Evolutionary conservation across 345 rosid species (phyloP).

Genomic region (Carallia pectinifolia): DNA sequence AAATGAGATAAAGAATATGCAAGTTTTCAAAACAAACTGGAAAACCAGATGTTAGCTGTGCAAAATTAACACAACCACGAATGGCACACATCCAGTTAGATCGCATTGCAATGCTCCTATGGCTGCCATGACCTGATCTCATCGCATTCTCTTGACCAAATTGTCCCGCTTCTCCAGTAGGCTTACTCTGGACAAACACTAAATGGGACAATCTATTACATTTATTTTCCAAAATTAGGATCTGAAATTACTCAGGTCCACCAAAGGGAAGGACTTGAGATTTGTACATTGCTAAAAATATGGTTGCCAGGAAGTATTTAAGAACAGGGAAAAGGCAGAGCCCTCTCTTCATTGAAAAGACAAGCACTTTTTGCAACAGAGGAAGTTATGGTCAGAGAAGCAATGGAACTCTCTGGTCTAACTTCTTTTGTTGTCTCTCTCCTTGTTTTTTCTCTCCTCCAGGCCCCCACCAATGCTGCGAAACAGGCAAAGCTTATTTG

Average conservation of each 20-base stretch:
- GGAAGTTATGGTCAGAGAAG: neutral
- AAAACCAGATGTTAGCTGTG: constrained; percentile 90
- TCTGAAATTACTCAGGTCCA: neutral
- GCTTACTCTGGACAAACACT: constrained; percentile 45
- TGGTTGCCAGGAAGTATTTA: neutral
- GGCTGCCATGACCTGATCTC: constrained; percentile 52
- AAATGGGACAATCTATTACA: too few species aligned
- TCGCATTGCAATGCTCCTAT: constrained; percentile 58
- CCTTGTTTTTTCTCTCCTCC: neutral
- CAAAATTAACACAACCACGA: constrained; percentile 94
- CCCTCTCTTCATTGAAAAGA: neutral
- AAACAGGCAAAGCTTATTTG: neutral
- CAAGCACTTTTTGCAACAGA: neutral
- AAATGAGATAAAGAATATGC: neutral
- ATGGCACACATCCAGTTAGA: constrained; percentile 97
- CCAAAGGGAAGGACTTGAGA: neutral
- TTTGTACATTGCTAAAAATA: neutral
- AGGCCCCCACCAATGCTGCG: neutral
- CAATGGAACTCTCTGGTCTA: neutral
- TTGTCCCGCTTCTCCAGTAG: constrained; percentile 65
- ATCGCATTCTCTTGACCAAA: too few species aligned
- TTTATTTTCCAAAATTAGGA: neutral
- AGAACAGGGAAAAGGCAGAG: neutral
- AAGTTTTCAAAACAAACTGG: constrained; percentile 50
- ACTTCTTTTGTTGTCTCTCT: neutral